Percentiles rank a stretch among this genome's conserved stretches.
These are phyloP conservation scores for Lolium rigidum DNA, from an alignment of 176 grass and related monocot genomes.

Conservation along the genomic window DNA sequence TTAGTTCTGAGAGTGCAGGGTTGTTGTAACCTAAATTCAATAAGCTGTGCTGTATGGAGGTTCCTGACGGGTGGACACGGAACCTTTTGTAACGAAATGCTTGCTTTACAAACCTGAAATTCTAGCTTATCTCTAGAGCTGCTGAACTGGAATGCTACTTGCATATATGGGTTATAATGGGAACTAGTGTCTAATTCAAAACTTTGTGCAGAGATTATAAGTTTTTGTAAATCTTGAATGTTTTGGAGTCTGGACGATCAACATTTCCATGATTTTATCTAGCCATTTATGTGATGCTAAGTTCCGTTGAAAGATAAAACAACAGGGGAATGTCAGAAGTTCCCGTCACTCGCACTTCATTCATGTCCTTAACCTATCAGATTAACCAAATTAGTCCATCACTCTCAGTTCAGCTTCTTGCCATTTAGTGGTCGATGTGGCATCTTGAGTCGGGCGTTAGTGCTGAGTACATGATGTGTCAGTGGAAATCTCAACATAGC, in stretches of 20 bases:
- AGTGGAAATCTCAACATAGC: too few species aligned
- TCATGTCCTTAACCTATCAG: too few species aligned
- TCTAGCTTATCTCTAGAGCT: background rate
- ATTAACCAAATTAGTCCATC: too few species aligned
- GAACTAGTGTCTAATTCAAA: background rate
- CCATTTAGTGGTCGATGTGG: too few species aligned
- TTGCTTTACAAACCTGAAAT: background rate
- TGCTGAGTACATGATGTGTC: too few species aligned
- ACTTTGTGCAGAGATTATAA: background rate
- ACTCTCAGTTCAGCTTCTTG: too few species aligned
- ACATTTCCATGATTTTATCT: background rate
- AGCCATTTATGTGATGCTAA: too few species aligned
- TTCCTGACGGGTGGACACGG: background rate
- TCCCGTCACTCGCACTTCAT: too few species aligned
- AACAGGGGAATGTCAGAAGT: too few species aligned
- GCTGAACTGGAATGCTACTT: constrained; percentile 12
- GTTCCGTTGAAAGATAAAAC: too few species aligned
- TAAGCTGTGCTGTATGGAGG: constrained; percentile 16
- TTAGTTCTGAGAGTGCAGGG: background rate
- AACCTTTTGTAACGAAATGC: background rate
- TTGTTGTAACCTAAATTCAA: constrained; percentile 22
- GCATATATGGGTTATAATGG: background rate
- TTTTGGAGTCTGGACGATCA: background rate
- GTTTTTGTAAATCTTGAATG: background rate
- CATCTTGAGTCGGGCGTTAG: too few species aligned